Percentiles rank a stretch among this genome's conserved stretches.
phyloP scores from a whole-genome alignment of 208 protist species.

The Balamuthia mandrillaris region DNA sequence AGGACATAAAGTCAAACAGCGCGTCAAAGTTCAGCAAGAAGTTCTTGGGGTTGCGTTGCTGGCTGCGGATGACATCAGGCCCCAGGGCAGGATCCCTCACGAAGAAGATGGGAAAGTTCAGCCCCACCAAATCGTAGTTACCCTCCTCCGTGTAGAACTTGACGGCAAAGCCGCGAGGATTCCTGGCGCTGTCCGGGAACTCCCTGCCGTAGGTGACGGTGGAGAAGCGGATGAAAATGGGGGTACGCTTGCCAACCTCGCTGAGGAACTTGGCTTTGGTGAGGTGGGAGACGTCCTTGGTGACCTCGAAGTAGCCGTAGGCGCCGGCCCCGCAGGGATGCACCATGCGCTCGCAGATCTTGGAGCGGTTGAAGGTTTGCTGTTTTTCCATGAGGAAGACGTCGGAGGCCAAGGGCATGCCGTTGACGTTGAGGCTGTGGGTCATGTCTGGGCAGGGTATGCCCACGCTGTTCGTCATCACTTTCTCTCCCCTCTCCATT shows the following conservation, averaged over 20 bases:
- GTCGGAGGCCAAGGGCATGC: background rate
- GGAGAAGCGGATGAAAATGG: conserved; percentile 78
- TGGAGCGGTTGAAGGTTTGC: conserved; percentile 27
- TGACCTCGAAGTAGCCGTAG: conserved; percentile 68
- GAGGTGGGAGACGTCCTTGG: conserved; percentile 63
- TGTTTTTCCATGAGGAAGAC: conserved; percentile 24
- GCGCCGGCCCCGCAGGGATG: conserved; percentile 61
- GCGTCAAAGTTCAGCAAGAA: no score
- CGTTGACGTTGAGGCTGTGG: conserved; percentile 11
- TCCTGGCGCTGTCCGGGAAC: conserved; percentile 67
- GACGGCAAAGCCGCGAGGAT: conserved; percentile 71
- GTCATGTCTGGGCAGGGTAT: no score
- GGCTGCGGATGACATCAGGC: background rate
- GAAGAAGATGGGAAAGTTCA: conserved; percentile 76
- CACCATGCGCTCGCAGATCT: conserved; percentile 73
- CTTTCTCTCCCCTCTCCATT: no score
- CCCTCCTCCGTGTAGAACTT: conserved; percentile 82
- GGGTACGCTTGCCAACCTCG: conserved; percentile 70
- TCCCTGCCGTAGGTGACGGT: conserved; percentile 60
- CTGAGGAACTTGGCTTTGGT: conserved; percentile 71
- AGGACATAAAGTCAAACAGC: conserved; percentile 71
- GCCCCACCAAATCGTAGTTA: conserved; percentile 78
- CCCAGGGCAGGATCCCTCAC: conserved; percentile 56
- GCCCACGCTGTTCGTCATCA: no score
- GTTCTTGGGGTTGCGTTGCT: no score